Conservation (phyloP, 2,329 filamentous ascomycete genomes). For the Cladophialophora yegresii region DNA sequence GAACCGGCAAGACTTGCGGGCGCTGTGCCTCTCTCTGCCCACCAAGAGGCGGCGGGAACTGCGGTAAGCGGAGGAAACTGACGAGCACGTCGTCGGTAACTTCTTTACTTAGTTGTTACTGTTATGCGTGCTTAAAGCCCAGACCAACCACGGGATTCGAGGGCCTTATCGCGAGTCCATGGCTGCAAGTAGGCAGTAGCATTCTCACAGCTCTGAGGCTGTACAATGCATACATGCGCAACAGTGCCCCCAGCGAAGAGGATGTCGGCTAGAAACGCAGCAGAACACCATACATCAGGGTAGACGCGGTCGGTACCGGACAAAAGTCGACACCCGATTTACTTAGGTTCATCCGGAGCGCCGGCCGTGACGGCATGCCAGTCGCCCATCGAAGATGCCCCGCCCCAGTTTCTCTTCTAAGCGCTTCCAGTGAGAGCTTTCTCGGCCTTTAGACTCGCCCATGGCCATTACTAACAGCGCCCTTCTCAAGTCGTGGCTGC, state of each 20-base stretch:
- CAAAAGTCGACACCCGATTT: not conserved
- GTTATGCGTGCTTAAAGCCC: not conserved
- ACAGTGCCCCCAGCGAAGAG: not conserved
- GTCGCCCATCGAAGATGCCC: not conserved
- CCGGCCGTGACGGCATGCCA: not conserved
- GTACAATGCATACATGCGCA: not conserved
- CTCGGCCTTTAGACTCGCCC: not conserved
- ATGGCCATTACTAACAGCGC: conserved; percentile 9
- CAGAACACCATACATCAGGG: not conserved
- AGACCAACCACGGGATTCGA: not conserved
- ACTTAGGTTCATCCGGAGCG: not conserved
- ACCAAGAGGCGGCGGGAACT: not conserved
- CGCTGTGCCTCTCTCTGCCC: not conserved
- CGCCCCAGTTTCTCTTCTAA: conserved; percentile 3
- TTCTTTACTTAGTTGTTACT: not conserved
- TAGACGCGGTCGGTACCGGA: not conserved
- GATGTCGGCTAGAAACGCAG: not conserved
- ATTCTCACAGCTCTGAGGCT: not conserved
- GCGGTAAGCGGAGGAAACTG: not conserved
- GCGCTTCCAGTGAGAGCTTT: conserved; percentile 15
- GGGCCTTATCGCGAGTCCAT: too few relatives aligned
- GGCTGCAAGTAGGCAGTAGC: not conserved
- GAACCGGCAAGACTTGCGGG: not conserved
- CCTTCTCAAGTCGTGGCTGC: not conserved
- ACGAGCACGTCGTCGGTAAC: not conserved